These are phyloP conservation scores for Claviceps sp. DNA, from an alignment of 2,329 filamentous ascomycete species.

Conservation along the genomic window DNA sequence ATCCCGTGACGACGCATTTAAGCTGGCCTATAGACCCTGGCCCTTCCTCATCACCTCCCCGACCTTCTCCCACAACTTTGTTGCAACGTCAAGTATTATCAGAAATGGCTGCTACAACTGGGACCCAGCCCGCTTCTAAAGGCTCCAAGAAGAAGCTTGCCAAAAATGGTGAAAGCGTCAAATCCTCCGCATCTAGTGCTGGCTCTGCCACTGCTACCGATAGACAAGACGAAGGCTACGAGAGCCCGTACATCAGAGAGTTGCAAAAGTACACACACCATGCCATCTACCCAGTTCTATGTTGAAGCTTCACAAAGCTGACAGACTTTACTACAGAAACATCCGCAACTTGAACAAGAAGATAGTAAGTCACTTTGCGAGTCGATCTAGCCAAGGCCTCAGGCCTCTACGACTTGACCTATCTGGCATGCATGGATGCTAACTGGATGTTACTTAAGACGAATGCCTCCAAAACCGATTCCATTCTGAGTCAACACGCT, in stretches of 20 bases:
- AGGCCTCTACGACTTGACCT: slow-evolving; percentile 17
- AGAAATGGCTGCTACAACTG: slow-evolving; percentile 47
- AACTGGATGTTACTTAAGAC: slow-evolving; percentile 29
- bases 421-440: slow-evolving; percentile 17
- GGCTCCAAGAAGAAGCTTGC: slow-evolving; percentile 53
- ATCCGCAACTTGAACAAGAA: slow-evolving; percentile 92
- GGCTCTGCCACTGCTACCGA: slow-evolving; percentile 37
- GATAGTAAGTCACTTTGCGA: slow-evolving; percentile 49
- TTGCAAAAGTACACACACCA: slow-evolving; percentile 60
- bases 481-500: slow-evolving; percentile 54
- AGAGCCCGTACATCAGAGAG: slow-evolving; percentile 75
- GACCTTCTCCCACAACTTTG: slow-evolving; percentile 5
- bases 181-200: slow-evolving; percentile 39
- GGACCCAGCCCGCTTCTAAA: slow-evolving; percentile 46
- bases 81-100: slow-evolving; percentile 3
- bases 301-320: not conserved
- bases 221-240: slow-evolving; percentile 45
- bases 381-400: not conserved
- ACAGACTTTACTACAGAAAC: slow-evolving; percentile 39
- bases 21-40: not conserved
- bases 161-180: slow-evolving; percentile 36
- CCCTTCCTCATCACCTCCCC: slow-evolving; percentile 2
- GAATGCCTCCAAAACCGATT: slow-evolving; percentile 59
- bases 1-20: not conserved
- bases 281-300: slow-evolving; percentile 16